Conservation (phyloP, 2,329 filamentous ascomycete genomes). For the Boeremia lycopersici region DNA sequence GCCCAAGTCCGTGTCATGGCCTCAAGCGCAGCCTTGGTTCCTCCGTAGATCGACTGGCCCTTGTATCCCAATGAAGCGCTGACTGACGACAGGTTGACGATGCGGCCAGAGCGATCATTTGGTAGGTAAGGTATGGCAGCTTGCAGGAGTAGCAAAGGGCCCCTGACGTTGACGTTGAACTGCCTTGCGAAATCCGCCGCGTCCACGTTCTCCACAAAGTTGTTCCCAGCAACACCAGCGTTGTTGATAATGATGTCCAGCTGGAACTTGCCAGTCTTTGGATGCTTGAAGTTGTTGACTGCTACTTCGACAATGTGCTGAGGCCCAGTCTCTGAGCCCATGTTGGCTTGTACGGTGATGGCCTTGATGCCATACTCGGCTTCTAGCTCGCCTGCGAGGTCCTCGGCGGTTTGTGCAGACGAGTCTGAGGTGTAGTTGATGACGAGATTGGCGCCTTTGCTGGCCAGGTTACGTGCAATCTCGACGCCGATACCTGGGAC, state of each 20-base stretch:
- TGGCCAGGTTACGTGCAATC: constrained; percentile 71
- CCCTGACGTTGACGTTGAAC: constrained; percentile 82
- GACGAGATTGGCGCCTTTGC: constrained; percentile 71
- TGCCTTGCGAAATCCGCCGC: constrained; percentile 70
- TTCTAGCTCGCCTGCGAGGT: constrained; percentile 63
- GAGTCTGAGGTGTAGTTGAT: constrained; percentile 74
- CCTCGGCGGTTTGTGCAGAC: constrained; percentile 58
- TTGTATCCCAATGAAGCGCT: constrained; percentile 63
- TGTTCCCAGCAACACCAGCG: constrained; percentile 72
- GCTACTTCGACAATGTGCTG: constrained; percentile 64
- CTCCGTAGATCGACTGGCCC: constrained; percentile 67
- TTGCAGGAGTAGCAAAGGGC: constrained; percentile 78
- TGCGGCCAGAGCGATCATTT: constrained; percentile 67
- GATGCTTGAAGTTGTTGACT: constrained; percentile 63
- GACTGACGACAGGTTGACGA: constrained; percentile 67
- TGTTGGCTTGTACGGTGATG: constrained; percentile 72
- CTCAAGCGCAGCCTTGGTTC: constrained; percentile 70
- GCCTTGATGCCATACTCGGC: constrained; percentile 64
- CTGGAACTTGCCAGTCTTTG: constrained; percentile 63
- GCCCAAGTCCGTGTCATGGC: constrained; percentile 73
- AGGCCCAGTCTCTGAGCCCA: constrained; percentile 67
- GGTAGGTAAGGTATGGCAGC: constrained; percentile 73
- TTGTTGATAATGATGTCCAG: constrained; percentile 90
- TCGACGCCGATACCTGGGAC: constrained; percentile 72
- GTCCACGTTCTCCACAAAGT: constrained; percentile 66